Percentiles rank a stretch among this genome's conserved stretches.
These are phyloP conservation scores for Sporothrix mexicana DNA, from an alignment of 2,329 filamentous ascomycete genomes.

Conservation along the genomic window DNA sequence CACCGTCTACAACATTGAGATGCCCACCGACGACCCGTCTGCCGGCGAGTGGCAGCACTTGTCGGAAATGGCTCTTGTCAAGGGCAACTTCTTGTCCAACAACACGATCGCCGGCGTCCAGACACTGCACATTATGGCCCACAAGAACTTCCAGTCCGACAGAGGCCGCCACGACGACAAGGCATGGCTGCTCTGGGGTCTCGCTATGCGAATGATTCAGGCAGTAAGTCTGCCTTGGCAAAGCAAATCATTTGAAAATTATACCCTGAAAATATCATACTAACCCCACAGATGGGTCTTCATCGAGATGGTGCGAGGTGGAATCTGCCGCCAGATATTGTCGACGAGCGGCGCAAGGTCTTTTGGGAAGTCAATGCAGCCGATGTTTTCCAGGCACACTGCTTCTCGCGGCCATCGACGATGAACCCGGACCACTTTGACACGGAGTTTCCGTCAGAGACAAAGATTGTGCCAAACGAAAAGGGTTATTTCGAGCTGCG, in stretches of 20 bases:
- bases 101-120: conserved; percentile 27
- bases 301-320: conserved; percentile 24
- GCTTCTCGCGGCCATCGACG: conserved; percentile 27
- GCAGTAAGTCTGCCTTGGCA: background rate
- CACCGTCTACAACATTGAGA: conserved; percentile 31
- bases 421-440: conserved; percentile 32
- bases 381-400: conserved; percentile 31
- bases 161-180: conserved; percentile 27
- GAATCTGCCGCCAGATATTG: conserved; percentile 21
- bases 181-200: conserved; percentile 29
- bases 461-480: background rate
- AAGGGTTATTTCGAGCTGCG: conserved; percentile 18
- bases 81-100: conserved; percentile 32
- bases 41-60: conserved; percentile 30
- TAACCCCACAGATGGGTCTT: conserved; percentile 13
- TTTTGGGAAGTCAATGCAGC: conserved; percentile 33
- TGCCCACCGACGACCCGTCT: conserved; percentile 26
- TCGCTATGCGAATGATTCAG: conserved; percentile 28
- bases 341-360: conserved; percentile 29
- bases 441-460: conserved; percentile 25
- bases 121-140: conserved; percentile 28
- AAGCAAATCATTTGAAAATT: background rate
- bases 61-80: conserved; percentile 28
- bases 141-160: conserved; percentile 28
- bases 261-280: background rate